These are phyloP conservation scores for Kalmusia sp. DNA, from an alignment of 2,329 filamentous ascomycete genomes.

Conservation along the genomic window DNA sequence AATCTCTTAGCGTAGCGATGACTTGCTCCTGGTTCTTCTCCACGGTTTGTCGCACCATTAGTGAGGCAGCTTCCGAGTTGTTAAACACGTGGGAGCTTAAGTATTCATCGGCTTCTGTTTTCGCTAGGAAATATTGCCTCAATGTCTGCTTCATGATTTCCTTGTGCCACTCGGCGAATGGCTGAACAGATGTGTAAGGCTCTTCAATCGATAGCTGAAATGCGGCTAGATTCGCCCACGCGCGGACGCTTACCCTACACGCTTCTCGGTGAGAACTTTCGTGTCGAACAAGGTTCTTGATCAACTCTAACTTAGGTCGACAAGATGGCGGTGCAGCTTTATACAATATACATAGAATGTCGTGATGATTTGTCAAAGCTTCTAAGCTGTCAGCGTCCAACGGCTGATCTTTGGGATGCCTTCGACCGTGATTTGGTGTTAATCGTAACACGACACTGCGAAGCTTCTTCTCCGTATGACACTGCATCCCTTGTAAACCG, in stretches of 20 bases:
- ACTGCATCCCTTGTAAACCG: conserved; percentile 57
- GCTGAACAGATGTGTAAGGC: conserved; percentile 51
- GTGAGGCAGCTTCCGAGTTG: conserved; percentile 50
- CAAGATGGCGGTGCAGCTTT: conserved; percentile 61
- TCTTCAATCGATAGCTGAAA: conserved; percentile 64
- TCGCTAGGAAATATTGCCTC: conserved; percentile 62
- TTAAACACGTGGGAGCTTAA: conserved; percentile 46
- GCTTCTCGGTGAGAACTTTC: conserved; percentile 65
- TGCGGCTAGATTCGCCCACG: conserved; percentile 64
- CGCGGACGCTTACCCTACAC: conserved; percentile 63
- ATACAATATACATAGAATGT: conserved; percentile 66
- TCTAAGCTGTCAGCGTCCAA: conserved; percentile 61
- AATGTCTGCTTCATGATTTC: conserved; percentile 61
- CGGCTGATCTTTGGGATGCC: conserved; percentile 64
- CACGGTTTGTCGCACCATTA: conserved; percentile 60
- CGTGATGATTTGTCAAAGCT: conserved; percentile 67
- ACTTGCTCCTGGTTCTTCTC: conserved; percentile 65
- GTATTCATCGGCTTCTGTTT: conserved; percentile 65
- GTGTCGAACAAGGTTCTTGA: conserved; percentile 64
- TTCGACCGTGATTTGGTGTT: conserved; percentile 67
- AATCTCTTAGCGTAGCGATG: conserved; percentile 61
- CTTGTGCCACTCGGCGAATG: conserved; percentile 62
- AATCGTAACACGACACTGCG: conserved; percentile 64
- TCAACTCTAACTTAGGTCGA: conserved; percentile 59
- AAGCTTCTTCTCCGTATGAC: conserved; percentile 62